These are phyloP conservation scores for Ophiosphaerella narmari DNA, from an alignment of 2,329 filamentous ascomycete genomes.

Conservation along the genomic window DNA sequence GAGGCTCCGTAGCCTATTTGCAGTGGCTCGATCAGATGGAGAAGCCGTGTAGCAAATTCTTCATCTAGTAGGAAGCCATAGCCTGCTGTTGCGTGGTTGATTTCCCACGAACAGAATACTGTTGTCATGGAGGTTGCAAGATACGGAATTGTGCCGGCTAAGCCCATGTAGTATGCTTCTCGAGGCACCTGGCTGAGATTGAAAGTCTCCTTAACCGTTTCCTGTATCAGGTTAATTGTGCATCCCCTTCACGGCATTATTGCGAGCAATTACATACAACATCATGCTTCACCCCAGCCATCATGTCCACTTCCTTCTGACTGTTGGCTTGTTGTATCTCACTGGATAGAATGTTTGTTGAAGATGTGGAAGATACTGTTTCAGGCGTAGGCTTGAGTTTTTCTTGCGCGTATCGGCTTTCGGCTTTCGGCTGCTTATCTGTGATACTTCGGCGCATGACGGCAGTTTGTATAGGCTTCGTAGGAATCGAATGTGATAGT, in stretches of 20 bases:
- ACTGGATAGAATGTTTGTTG: conserved; percentile 47
- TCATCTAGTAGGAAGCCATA: conserved; percentile 68
- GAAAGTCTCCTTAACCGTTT: conserved; percentile 56
- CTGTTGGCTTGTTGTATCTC: conserved; percentile 44
- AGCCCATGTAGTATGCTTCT: conserved; percentile 55
- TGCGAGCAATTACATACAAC: conserved; percentile 29
- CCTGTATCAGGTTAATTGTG: conserved; percentile 33
- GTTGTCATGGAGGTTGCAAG: conserved; percentile 82
- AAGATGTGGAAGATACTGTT: conserved; percentile 63
- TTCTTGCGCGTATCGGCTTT: conserved; percentile 59
- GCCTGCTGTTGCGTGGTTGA: conserved; percentile 71
- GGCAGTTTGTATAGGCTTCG: conserved; percentile 41
- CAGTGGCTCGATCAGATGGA: conserved; percentile 79
- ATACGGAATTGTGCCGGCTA: conserved; percentile 65
- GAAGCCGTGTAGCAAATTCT: conserved; percentile 71
- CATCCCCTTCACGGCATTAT: neutral
- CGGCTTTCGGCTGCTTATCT: conserved; percentile 59
- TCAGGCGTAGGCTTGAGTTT: conserved; percentile 65
- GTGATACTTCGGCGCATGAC: conserved; percentile 49
- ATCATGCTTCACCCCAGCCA: conserved; percentile 49
- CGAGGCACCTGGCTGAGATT: conserved; percentile 51
- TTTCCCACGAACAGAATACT: conserved; percentile 79
- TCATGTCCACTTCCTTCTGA: conserved; percentile 50
- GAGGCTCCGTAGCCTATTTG: conserved; percentile 91
- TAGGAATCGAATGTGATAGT: conserved; percentile 28